Evolutionary conservation across 1,284 basidiomycete species (phyloP), one percentile per base, ranked within the genome.

Genomic region (Stereum hirsutum): DNA sequence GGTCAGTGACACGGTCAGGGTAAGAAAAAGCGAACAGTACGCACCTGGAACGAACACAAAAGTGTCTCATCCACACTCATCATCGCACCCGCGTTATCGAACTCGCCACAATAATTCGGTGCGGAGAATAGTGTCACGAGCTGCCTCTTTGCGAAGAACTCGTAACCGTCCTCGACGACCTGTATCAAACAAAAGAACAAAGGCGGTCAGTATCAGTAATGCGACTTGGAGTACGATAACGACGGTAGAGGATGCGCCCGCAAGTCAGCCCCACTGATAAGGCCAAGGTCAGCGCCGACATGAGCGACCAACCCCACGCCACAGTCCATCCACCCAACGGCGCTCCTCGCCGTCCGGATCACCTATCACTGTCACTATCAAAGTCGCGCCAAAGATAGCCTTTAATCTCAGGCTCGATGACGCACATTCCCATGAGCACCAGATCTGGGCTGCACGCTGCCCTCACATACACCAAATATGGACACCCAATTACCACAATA

Each of bases 51-150:
- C 12, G 94, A 97, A 68, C 95, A 99, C 50, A 99, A 66, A 52
- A 99, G 65, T 6, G 94, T 97, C 69, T 99, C 95, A 61, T 98
- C 95, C 42, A 99, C 96, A 58, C 89, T 94, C 96, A 99, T 99
- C 95, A 99, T 98, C 23, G 95, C 95, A 32, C 95, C 95, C 14
- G 94, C 94, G 61, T 99, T 99, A 68, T 99, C 96, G 59, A 99
- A 99, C 70, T 96, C 91, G 57, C 91, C 92, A 60, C 91, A 96
- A 61, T 97, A 96, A 74, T 97, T 98, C 47, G 95, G 96, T 45
- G 95, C 95, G 14, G 90, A 95, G 72, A 99, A 99, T 35, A 99
- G 66, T 15, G 95, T 99, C 52, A 99, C 95, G 52, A 99, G 68
- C 69, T 96, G 93, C 53, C 95, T 78, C 68, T 98, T 97, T 43